These are phyloP conservation scores for Erythrobasidium hasegawianum DNA, from an alignment of 1,284 basidiomycete species.

Conservation along the genomic window DNA sequence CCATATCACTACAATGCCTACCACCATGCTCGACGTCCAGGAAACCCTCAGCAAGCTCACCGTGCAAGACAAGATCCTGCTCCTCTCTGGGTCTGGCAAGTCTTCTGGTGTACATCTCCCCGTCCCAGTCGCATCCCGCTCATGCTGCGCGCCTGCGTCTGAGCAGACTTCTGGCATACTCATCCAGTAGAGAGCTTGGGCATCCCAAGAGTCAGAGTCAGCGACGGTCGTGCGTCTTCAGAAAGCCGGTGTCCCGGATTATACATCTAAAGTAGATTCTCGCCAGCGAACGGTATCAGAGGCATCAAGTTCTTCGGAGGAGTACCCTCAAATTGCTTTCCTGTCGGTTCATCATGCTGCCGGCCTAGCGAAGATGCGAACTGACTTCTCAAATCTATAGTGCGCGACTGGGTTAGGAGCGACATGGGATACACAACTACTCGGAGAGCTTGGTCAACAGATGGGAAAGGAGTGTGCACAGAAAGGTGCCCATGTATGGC, in stretches of 20 bases:
- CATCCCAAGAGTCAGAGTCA: slow-evolving; percentile 22
- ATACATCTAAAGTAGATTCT: background rate
- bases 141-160: too few species aligned
- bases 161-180: slow-evolving; percentile 23
- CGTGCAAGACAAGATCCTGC: slow-evolving; percentile 30
- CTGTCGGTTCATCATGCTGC: too few species aligned
- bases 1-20: too few species aligned
- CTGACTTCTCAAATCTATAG: too few species aligned
- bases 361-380: too few species aligned
- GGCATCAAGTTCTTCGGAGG: slow-evolving; percentile 26
- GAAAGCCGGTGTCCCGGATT: background rate
- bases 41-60: slow-evolving; percentile 25
- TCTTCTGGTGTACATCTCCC: too few species aligned
- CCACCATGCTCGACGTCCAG: slow-evolving; percentile 8
- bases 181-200: background rate
- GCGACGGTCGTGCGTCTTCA: slow-evolving; percentile 11
- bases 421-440: slow-evolving; percentile 38
- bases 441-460: background rate
- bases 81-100: slow-evolving; percentile 9
- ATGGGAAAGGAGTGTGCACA: slow-evolving; percentile 15
- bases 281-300: slow-evolving; percentile 15
- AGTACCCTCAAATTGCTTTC: slow-evolving; percentile 25
- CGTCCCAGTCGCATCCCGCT: too few species aligned
- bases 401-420: slow-evolving; percentile 44
- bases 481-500: slow-evolving; percentile 9